Evolutionary conservation across 1,139 yeast genomes (phyloP), one percentile per base, ranked within the genome.

Genomic region (Suhomyces guaymorum): DNA sequence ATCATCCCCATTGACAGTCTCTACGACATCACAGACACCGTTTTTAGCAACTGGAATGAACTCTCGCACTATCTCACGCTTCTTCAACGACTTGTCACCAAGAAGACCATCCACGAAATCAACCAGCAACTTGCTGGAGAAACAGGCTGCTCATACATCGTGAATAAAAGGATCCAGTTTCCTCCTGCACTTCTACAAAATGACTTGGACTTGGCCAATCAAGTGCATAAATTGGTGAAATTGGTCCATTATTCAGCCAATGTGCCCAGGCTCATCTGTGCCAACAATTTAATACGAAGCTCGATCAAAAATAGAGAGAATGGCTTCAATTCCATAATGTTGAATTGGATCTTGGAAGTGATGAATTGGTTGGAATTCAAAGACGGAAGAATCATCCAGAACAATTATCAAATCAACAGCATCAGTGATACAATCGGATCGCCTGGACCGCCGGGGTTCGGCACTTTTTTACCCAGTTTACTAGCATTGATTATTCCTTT

Each of bases 331-430:
- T 23, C 41, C 6, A 31, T 65, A 38, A 44, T 71, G 22, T 45
- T 70, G n/a, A 69, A 70, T 35, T 78, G 84, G 84, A 75, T 76
- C 9, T 61, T 70, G 36, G 82, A 78, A 45, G 66, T 76, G 3
- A 61, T 75, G 36, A 77, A 75, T 43, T 79, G 85, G 85, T 55
- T 78, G 17, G 82, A 78, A 47, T 71, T 75, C 39, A 79, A 78
- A 48, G 85, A 79, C 48, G 81, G 79, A 2, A 65, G 62, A 4
- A 22, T 18, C 4, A 13, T 24, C 5, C 37, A 33, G n/a, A n/a
- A n/a, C n/a, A n/a, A n/a, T n/a, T n/a, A n/a, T n/a, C n/a, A n/a
- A n/a, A n/a, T n/a, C n/a, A n/a, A n/a, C 33, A 4, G 21, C 30
- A 4, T 5, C 24, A 9, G 15, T 26, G 22, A 34, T 41, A 19